These are phyloP conservation scores for Arabis alpina DNA, from an alignment of 345 rosid species.

Conservation along the genomic window DNA sequence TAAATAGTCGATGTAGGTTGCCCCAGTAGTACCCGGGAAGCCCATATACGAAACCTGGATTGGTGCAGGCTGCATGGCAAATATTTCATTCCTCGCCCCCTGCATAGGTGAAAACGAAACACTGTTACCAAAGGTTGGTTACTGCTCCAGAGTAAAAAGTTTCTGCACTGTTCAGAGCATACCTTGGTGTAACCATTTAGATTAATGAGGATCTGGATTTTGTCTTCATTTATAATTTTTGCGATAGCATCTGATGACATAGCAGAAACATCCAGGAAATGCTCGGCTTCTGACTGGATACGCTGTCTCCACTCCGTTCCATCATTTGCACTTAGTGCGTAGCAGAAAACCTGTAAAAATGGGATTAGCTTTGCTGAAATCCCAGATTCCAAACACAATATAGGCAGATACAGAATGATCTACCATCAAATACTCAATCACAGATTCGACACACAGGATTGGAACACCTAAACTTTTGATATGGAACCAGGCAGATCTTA, in stretches of 20 bases:
- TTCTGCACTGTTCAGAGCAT: constrained; percentile 11
- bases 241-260: constrained; percentile 91
- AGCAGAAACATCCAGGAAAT: constrained; percentile 86
- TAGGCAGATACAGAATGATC: constrained; percentile 19
- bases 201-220: constrained; percentile 85
- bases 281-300: constrained; percentile 88
- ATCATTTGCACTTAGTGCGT: constrained; percentile 93
- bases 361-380: constrained; percentile 24
- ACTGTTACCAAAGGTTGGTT: constrained; percentile 17
- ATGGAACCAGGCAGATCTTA: constrained; percentile 13
- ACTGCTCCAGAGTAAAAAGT: background rate
- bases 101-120: constrained; percentile 43
- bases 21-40: constrained; percentile 99
- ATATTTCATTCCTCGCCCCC: constrained; percentile 99
- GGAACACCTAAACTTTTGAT: constrained; percentile 1
- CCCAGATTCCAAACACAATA: constrained; percentile 11
- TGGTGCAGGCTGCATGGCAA: constrained; percentile 99
- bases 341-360: constrained; percentile 79
- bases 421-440: constrained; percentile 13
- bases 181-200: constrained; percentile 99
- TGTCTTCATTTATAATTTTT: constrained; percentile 79
- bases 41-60: constrained; percentile 99
- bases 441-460: constrained; percentile 6
- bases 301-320: constrained; percentile 98
- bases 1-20: constrained; percentile 89